Evolutionary conservation across 2,329 filamentous ascomycete species (phyloP), one percentile per base, ranked within the genome.

Genomic region (Didymellaceae sp.): DNA sequence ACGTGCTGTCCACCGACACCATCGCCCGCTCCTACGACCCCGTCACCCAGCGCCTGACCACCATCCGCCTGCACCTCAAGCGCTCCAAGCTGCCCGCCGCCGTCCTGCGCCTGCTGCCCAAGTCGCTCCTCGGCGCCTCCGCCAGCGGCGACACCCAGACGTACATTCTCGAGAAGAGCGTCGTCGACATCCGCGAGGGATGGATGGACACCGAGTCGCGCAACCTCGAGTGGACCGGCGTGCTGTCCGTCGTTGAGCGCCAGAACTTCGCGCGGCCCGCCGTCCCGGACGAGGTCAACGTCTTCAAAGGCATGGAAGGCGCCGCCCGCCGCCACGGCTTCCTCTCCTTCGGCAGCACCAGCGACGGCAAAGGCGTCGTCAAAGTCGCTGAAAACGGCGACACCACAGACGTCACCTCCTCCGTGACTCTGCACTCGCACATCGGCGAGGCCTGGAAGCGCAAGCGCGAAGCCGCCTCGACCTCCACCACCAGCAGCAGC

Each of bases 1-100:
- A 94, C 77, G 90, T 94, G 44, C 79, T 91, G 63, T 90, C 88
- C 68, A 91, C 89, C 73, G 90, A 94, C 74, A 91, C 89, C 65
- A 90, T 94, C 71, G 84, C 85, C 39, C 87, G 86, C 58, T 79
- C 82, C 72, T 84, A 90, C 74, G 89, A 93, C 73, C 81, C 86
- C 6, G 76, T 75, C n/a, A 89, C 88, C 1, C 88, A 89, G 61
- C 86, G 87, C 40, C 80, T 94, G 18, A 84, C 89, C 65, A 93
- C 89, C 17, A 87, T 88, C 6, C 88, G 90, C 58, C 82, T 94
- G 55, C 90, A 93, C 70, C 78, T 92, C 50, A 94, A 94, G 77
- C 88, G 88, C 74, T 90, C 88, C 13, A 87, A 90, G 55, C 80
- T 94, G 61, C 90, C 90, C 2, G 78, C 83, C 16, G 86, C 88